Conservation (phyloP, 306 rosid species). For the Castanospermum australe region DNA sequence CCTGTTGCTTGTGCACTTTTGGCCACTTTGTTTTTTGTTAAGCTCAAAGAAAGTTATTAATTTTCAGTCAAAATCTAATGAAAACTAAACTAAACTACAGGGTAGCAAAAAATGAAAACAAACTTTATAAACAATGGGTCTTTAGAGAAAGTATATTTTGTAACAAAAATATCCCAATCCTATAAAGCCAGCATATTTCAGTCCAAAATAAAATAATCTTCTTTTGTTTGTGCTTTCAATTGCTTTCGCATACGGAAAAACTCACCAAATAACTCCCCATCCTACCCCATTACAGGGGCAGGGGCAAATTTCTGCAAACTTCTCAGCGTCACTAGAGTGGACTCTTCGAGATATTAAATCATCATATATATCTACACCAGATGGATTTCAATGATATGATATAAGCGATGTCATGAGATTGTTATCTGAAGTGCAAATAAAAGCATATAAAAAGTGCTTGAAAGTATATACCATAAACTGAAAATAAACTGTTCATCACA, state of each 20-base stretch:
- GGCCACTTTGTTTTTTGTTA: neutral
- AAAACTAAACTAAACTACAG: neutral
- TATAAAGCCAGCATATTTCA: neutral
- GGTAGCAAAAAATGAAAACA: neutral
- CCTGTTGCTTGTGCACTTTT: neutral
- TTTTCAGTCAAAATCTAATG: neutral
- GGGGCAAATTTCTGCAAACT: conserved; percentile 95
- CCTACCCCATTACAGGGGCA: conserved; percentile 91
- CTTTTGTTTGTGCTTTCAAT: neutral
- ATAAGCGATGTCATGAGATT: neutral
- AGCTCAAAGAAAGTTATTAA: neutral
- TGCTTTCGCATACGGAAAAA: neutral
- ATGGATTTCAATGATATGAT: conserved; percentile 3
- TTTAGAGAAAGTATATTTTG: neutral
- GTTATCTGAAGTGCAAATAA: conserved; percentile 14
- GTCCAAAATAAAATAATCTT: neutral
- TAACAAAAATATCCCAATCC: neutral
- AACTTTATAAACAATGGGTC: neutral
- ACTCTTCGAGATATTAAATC: conserved; percentile 94
- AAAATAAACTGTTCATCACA: conserved; percentile 98
- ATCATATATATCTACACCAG: conserved; percentile 75
- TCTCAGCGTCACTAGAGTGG: conserved; percentile 93
- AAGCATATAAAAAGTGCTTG: conserved; percentile 1
- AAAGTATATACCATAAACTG: conserved; percentile 75
- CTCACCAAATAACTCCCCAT: conserved; percentile 98